Evolutionary conservation across 2,329 filamentous ascomycete species (phyloP), one percentile per base, ranked within the genome.

Genomic region (Paecilomyces sp.): DNA sequence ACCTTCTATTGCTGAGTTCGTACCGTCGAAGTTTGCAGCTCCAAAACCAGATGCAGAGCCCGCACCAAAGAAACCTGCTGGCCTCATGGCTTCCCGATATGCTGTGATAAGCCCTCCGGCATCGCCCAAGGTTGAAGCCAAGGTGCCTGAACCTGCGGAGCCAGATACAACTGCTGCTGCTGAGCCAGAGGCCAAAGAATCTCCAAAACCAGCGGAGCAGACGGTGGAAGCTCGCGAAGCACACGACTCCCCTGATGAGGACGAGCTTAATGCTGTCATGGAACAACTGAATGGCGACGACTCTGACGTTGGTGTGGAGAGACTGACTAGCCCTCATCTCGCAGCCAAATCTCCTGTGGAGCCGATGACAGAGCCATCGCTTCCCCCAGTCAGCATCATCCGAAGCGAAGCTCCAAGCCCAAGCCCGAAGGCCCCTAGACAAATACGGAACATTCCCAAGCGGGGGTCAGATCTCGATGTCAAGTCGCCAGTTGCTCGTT

Each of bases 251-350:
- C 68, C 67, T n/a, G 67, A 77, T 58, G 73, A 74, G 36, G 69
- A 93, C 65, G 92, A 97, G 70, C 92, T 97, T 68, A 92, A 97
- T 77, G 91, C 89, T 53, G 87, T 97, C 57, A 96, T 97, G 91
- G 85, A 88, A 64, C 88, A 94, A 61, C 83, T 97, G 67, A 88
- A 91, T 67, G 83, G 87, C 60, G 85, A 81, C 55, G 86, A 91
- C 64, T 89, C 88, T 1, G 86, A 88, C 57, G 85, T 89, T 71
- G 90, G 90, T 12, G 84, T 91, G 61, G 90, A 91, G 69, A 87
- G 86, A 68, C 64, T 73, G n/a, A 71, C 66, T 28, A 76, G 76
- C 12, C 73, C 75, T 24, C 65, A 65, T 33, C 66, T 64, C 66
- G 28, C 55, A 65, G 34, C 41, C 65, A 13, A 60, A 54, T 73